Base-by-base conservation (phyloP, 2,329 filamentous ascomycete genomes). In the Hirsutella thompsonii region DNA sequence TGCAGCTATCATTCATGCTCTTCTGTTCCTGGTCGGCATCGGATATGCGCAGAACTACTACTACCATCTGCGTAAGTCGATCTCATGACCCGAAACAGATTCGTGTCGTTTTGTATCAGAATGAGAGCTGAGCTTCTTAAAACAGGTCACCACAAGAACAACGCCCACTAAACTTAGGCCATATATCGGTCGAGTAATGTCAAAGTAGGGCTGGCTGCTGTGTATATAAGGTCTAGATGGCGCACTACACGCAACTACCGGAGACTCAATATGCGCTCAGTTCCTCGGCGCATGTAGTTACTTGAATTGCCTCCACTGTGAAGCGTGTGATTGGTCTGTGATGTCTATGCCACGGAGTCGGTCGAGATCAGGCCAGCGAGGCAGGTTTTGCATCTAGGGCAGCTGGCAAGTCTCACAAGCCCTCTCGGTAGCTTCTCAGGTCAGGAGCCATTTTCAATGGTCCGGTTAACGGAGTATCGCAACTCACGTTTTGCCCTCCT, bases 1-100 rank as follows among this genome's bases (percentile, higher is more conserved):
- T 42, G 45, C 38, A 98, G 92, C 92, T 50, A 77, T 98, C 59
- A 73, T 94, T 56, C 92, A 98, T 67, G 74, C 79, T 55, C 82
- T 98, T 56, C 80, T 75, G 54, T 72, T 78, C 60, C 69, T 98
- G 47, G 69, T 94, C 51, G 67, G 78, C 51, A 62, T 96, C 54
- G 90, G 92, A 58, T 98, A 98, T 68, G 84, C 83, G 56, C 87
- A 96, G 72, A 89, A 94, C 73, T 98, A 98, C 81, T 96, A 98
- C 79, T 96, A 94, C 85, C 93, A 98, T 71, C 77, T 98, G 59
- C 87, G 92, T 98, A 81, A 68, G 86, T 79, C 42, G 42, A 18
- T 48, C 49, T 29, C 4, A 21, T 21, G 14, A 13, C n/a, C 19
- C 29, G 13, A n/a, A 1, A 8, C 32, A 16, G 5, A n/a, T 2